Base-by-base conservation (phyloP, 768 basidiomycete genomes). In the Serendipita sp. region DNA sequence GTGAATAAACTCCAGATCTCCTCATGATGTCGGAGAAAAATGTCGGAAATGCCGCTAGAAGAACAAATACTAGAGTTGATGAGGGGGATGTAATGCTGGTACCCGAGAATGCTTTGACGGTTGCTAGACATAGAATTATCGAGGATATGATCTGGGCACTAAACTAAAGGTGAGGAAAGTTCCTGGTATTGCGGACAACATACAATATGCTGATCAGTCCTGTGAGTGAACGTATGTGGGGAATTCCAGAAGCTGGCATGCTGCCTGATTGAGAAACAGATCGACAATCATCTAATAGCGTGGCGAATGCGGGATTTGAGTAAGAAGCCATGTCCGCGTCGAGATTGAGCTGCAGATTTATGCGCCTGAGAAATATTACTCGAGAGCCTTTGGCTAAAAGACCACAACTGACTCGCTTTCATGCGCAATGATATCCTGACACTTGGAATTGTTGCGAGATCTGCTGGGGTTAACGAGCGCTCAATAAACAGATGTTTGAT, bases 21-120 rank as follows among this genome's bases (percentile, higher is more conserved):
- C 53, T 22, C 20, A 58, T n/a, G 11, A 58, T n/a, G 11, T 58
- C 53, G 22, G 53, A 58, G 53, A 58, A 58, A 24, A 58, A 58
- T 1, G 53, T 58, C 30, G 53, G 53, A 33, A 58, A 58, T 11
- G 31, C 30, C 11, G 53, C 53, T 3, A 58, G 31, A 28, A 33
- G 17, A 11, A 58, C 30, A 24, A 58, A 58, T 31, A 58, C 9
- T 11, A 58, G 24, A 26, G 45, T 48, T 28, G 45, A 48, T 1
- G n/a, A n/a, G n/a, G 45, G 26, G 45, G 53, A 58, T 3, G 1
- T 24, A 9, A 31, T 9, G 13, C 31, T 2, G 31, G 4, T 28
- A 2, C 20, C n/a, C 17, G 31, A 58, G n/a, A 58, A 58, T 9
- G 22, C 30, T 28, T 31, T 58, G 53, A 58, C 11, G 17, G 53